Evolutionary conservation across 2,329 filamentous ascomycete genomes (phyloP), one percentile per base, ranked within the genome.

Genomic region (Aspergillus sp.): DNA sequence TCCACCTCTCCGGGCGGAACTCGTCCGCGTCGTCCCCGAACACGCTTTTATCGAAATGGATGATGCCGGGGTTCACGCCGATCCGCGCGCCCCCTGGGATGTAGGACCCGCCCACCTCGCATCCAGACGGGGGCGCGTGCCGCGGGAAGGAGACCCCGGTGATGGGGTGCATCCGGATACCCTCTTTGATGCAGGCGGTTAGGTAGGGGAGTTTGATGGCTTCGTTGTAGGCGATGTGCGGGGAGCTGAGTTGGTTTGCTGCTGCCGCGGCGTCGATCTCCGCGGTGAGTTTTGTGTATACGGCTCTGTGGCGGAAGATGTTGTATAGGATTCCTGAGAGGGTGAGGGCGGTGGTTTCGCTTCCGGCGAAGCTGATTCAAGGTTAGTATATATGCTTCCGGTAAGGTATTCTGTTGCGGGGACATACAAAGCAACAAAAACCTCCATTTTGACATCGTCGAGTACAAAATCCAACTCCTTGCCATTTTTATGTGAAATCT

Each of bases 181-280:
- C 77, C 62, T 84, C 82, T 50, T 77, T 77, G 40, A 84, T 76
- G 5, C 79, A 77, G 0, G 82, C 82, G 59, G 80, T 77, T 7
- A 85, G 71, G 58, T 82, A 84, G 0, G 76, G 74, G 5, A 69
- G 55, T 9, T 66, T 63, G n/a, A 70, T 64, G 3, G 72, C 69
- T 58, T 76, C 70, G 31, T 54, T 53, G 49, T 59, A 58, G 1
- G 43, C 31, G 3, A 57, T 57, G 9, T 31, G 27, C 60, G 61
- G 56, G 6, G 12, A 35, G 45, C 54, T 53, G 5, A 60, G 55
- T 3, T 56, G 15, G 9, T 11, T 41, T 37, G 12, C 45, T 6
- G 3, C 4, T 0, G 3, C 47, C 37, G 57, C 60, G 14, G 19
- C 33, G 11, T 62, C 57, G 24, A 62, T 55, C 27, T 62, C 60